Percentiles rank a stretch among this genome's conserved stretches.
phyloP scores from a whole-genome alignment of 2,329 filamentous ascomycete species.

The Phyllosticta capitalensis region DNA sequence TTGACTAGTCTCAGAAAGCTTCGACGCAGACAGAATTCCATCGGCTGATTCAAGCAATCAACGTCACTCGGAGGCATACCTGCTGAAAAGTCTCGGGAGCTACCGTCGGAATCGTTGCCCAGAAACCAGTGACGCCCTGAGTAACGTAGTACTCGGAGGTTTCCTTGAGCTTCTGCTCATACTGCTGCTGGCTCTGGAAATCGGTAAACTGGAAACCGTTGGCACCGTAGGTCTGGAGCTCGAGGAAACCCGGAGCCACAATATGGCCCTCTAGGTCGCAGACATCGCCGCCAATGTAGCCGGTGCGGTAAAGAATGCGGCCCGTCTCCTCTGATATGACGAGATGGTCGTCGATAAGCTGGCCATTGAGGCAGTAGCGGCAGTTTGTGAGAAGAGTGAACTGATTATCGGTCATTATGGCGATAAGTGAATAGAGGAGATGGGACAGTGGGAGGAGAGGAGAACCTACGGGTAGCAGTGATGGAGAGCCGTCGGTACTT shows the following conservation, averaged over 20 bases:
- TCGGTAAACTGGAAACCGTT: conserved; percentile 47
- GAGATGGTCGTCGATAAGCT: conserved; percentile 35
- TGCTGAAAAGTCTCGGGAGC: conserved; percentile 36
- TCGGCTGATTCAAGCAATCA: background rate
- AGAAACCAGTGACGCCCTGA: conserved; percentile 46
- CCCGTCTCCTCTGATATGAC: conserved; percentile 38
- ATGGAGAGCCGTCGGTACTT: background rate
- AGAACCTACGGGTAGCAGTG: background rate
- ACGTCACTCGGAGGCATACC: conserved; percentile 19
- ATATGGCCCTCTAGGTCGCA: conserved; percentile 42
- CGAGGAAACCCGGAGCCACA: conserved; percentile 46
- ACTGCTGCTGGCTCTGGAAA: conserved; percentile 34
- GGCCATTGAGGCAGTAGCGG: conserved; percentile 34
- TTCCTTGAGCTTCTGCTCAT: conserved; percentile 35
- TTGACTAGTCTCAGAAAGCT: background rate
- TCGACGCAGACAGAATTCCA: too few relatives aligned
- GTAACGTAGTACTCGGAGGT: conserved; percentile 41
- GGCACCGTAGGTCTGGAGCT: conserved; percentile 46
- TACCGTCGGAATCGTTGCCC: conserved; percentile 45
- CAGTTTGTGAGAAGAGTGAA: conserved; percentile 39
- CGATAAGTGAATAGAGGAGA: background rate
- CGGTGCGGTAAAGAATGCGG: conserved; percentile 32
- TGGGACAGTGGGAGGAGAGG: background rate
- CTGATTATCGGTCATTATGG: conserved; percentile 30
- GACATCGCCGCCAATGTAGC: conserved; percentile 35